These are phyloP conservation scores for Saccharomyces hybrid DNA, from an alignment of 1,139 yeast genomes.

Conservation along the genomic window DNA sequence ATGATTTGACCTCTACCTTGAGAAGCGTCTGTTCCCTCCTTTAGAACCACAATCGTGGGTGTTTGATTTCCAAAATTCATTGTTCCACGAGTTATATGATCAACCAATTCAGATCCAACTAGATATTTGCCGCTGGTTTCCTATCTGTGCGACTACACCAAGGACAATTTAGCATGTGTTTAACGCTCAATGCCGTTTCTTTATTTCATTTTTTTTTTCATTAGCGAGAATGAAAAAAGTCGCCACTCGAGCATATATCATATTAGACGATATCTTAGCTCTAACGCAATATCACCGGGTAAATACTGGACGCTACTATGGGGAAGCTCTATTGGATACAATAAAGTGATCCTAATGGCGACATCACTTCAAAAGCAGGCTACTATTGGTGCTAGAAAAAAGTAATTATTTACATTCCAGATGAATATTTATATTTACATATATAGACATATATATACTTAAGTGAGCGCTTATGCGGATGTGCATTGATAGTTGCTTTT, in stretches of 20 bases:
- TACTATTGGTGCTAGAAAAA: too few relatives aligned
- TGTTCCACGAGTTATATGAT: background rate
- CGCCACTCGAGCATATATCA: background rate
- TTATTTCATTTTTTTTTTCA: background rate
- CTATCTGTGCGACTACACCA: background rate
- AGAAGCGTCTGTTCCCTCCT: conserved; percentile 95
- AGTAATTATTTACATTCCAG: background rate
- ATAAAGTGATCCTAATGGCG: too few relatives aligned
- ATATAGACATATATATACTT: background rate
- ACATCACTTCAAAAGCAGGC: too few relatives aligned
- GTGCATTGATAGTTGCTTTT: background rate
- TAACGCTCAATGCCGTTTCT: background rate
- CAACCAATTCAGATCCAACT: background rate
- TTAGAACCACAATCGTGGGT: conserved; percentile 93
- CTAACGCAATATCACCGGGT: too few relatives aligned
- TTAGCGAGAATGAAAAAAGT: background rate
- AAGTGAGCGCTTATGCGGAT: background rate
- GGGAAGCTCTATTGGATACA: too few relatives aligned
- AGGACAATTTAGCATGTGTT: background rate
- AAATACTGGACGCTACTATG: too few relatives aligned
- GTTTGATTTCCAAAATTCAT: conserved; percentile 91
- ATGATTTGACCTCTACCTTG: conserved; percentile 96
- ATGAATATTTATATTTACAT: background rate
- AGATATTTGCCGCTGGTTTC: background rate
- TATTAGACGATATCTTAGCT: background rate